Base-by-base conservation (phyloP, 495 filamentous ascomycete genomes). In the Talaromyces nanjingensis region DNA sequence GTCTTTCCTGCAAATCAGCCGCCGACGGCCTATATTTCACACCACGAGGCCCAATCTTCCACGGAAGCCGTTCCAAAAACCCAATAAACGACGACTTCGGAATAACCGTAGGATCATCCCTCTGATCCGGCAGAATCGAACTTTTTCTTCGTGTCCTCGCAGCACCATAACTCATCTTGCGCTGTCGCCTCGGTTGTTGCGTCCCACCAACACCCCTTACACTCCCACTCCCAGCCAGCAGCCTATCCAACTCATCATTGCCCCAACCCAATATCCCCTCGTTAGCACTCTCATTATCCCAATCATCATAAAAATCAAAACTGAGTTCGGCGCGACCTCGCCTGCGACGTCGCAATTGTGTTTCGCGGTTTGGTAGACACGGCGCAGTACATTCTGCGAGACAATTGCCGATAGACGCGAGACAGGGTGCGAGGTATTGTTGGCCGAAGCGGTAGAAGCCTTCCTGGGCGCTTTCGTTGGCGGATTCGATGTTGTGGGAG, bases 261-360 rank as follows among this genome's bases (percentile, higher is more conserved):
- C 87, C 89, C 79, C 87, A 90, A 33, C 86, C 87, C 60, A 93
- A 71, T 45, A 93, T 69, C 7, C 85, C 84, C 58, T 89, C 83
- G 52, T 76, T 76, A 18, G 69, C 81, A 42, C 84, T 84, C 25
- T 90, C 87, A 62, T 92, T 91, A 58, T 97, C 91, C 92, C 93
- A 97, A 70, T 97, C 93, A 72, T 98, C 94, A 77, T 98, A 98
- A 78, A 98, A 98, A 68, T 97, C 96, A 68, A 98, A 98, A 66
- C 84, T 90, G 47, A 88, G 85, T 71, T 96, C 92, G 27, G 90
- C 87, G 45, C 86, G 76, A 9, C 87, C 88, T 66, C 88, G 78
- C 76, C 84, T 79, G 59, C 84, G 80, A 54, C 91, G 84, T 5
- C 89, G 86, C 24, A 85, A 76, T 47, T 89, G 89, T 68, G 91